Percentiles rank a stretch among this genome's conserved stretches.
Evolutionary conservation across 768 basidiomycete genomes (phyloP).

Genomic region (Galerina marginata): DNA sequence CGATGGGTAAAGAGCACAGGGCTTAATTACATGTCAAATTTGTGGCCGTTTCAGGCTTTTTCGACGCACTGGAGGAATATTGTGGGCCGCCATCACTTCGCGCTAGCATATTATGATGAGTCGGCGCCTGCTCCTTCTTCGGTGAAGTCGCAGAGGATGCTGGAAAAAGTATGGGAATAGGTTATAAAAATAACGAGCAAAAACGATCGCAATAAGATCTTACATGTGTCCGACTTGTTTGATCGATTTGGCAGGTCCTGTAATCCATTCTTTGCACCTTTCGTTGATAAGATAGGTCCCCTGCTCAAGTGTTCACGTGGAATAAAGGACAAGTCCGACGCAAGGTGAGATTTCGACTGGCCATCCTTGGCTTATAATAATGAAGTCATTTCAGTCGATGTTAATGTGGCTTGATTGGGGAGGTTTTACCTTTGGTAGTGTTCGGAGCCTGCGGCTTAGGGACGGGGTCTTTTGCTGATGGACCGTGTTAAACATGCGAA

Average conservation of each 20-base stretch:
- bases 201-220: slow-evolving; percentile 8
- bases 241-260: slow-evolving; percentile 5
- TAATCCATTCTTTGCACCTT: slow-evolving; percentile 4
- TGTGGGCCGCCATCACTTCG: slow-evolving; percentile 5
- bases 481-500: slow-evolving; percentile 3
- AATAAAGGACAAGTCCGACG: slow-evolving; percentile 4
- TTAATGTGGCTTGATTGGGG: slow-evolving; percentile 5
- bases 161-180: slow-evolving; percentile 9
- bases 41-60: slow-evolving; percentile 5
- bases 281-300: slow-evolving; percentile 4
- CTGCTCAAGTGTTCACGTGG: slow-evolving; percentile 2
- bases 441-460: slow-evolving; percentile 7
- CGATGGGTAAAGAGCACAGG: slow-evolving; percentile 6
- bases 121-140: slow-evolving; percentile 4
- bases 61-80: slow-evolving; percentile 1
- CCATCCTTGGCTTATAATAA: slow-evolving; percentile 6
- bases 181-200: not conserved
- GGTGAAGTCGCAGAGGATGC: slow-evolving; percentile 4
- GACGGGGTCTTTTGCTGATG: slow-evolving; percentile 6
- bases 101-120: slow-evolving; percentile 10
- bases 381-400: slow-evolving; percentile 10
- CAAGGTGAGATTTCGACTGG: slow-evolving; percentile 9
- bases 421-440: slow-evolving; percentile 9
- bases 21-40: slow-evolving; percentile 12
- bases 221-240: slow-evolving; percentile 9